Evolutionary conservation across 768 basidiomycete genomes (phyloP), one percentile per base, ranked within the genome.

Genomic region (Leucocoprinus leucothites): DNA sequence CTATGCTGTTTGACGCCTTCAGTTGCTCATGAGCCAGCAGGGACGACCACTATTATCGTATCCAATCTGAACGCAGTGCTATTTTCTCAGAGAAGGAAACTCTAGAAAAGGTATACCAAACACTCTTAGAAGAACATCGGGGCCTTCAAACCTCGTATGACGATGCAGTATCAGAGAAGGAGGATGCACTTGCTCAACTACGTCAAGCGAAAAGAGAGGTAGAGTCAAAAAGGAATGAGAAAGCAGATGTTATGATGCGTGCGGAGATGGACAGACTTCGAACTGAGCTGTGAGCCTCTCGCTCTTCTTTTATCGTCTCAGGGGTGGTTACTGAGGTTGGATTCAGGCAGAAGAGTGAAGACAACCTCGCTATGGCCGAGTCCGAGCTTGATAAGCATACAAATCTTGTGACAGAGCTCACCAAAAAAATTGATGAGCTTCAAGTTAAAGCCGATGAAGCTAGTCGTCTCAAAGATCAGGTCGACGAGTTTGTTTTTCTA

Each of bases 291-390:
- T 97, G 73, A 80, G 94, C 80, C 26, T 47, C 4, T 48, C 19
- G 48, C 4, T 4, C 4, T 38, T 9, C 38, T 11, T 8, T 35
- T 31, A 3, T 50, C 22, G 51, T n/a, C 9, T 46, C 21, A 36
- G 14, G 19, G 19, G 41, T 58, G 49, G 18, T 42, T 21, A 51
- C 7, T 51, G 50, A 36, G 40, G 31, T 61, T 65, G 60, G 59
- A 64, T 60, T 59, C 71, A 95, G 94, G 61, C 89, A 91, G 74
- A 96, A 91, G 79, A 94, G 91, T 64, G 95, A 97, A 72, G 94
- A 98, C 57, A 90, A 90, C 64, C 78, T 98, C 16, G 87, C 85
- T 16, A 78, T 88, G 66, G 78, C 89, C 2, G 94, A 97, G 66
- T 77, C 82, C 0, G 91, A 92, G 57, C 75, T 96, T 2, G 93